A percentile compares a stretch with the other conserved stretches of the same genome.
Evolutionary conservation across 768 basidiomycete genomes (phyloP).

Genomic region (Pulveroboletus ravenelii): DNA sequence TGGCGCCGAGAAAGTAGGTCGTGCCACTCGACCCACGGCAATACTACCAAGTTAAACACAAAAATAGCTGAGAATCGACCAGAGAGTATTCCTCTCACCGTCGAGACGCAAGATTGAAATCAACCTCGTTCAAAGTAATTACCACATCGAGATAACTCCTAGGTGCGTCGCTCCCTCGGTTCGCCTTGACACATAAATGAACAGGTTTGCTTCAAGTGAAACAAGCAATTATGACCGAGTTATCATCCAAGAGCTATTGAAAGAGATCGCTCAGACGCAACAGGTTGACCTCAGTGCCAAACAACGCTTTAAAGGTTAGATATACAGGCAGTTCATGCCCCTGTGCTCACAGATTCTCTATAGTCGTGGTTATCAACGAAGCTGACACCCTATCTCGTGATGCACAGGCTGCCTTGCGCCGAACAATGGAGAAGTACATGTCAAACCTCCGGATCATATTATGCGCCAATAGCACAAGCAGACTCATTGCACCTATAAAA

Average conservation of each 20-base stretch:
- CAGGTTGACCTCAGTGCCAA: slow-evolving; percentile 95
- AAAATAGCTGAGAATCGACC: slow-evolving; percentile 92
- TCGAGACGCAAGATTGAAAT: slow-evolving; percentile 93
- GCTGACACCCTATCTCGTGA: slow-evolving; percentile 93
- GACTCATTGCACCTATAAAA: slow-evolving; percentile 94
- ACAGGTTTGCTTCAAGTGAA: slow-evolving; percentile 55
- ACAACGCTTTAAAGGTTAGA: slow-evolving; percentile 90
- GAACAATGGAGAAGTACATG: slow-evolving; percentile 99
- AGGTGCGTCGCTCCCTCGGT: slow-evolving; percentile 49
- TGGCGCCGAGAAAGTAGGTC: slow-evolving; percentile 83
- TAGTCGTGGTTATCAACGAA: slow-evolving; percentile 98
- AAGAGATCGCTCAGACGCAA: slow-evolving; percentile 98
- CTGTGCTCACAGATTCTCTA: not conserved
- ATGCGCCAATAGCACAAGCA: slow-evolving; percentile 92
- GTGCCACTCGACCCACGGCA: not conserved
- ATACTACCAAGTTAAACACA: not conserved
- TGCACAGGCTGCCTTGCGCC: slow-evolving; percentile 92
- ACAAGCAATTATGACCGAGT: slow-evolving; percentile 93
- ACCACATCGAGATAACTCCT: slow-evolving; percentile 95
- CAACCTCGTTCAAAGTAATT: slow-evolving; percentile 96
- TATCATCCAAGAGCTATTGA: slow-evolving; percentile 94
- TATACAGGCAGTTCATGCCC: not conserved
- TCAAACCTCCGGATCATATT: slow-evolving; percentile 94
- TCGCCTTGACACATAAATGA: not conserved
- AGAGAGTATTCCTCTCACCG: slow-evolving; percentile 91